Base-by-base conservation (phyloP, 148 eudicot species). In the Fallopia convolvulus region DNA sequence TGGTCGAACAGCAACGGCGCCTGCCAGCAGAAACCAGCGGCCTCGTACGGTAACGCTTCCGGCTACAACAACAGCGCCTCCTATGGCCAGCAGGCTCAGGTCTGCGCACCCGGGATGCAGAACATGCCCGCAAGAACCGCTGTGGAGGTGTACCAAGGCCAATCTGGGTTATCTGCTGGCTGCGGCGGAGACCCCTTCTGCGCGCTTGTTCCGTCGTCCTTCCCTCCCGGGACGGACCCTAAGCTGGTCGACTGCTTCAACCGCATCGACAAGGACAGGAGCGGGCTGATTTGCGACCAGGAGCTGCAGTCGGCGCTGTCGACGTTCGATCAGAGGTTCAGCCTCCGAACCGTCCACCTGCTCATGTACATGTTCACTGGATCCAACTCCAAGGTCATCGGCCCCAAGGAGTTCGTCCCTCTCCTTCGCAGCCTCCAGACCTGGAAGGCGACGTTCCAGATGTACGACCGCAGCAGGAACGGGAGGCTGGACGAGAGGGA, bases 321-420 rank as follows among this genome's bases (percentile, higher is more conserved):
- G 0, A 72, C 40, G 53, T 77, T 75, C 49, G 74, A 55, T 14
- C 83, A 81, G 14, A 63, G 23, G 63, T 81, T 81, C 70, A 58
- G 77, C 74, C 61, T 77, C 3, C 77, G 83, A 48, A 77, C 80
- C 23, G 83, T 81, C 3, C 83, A 74, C 44, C 83, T 81, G 33
- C 74, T 77, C 20, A 81, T 81, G 83, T 77, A 46, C 46, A 68
- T 56, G 73, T 81, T 81, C 66, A 81, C 83, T 8, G 74, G 70
- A 6, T 58, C 74, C 32, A 80, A 80, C 78, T 21, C 70, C n/a
- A 80, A 77, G 78, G 41, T 14, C 26, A 17, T 72, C 17, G 23
- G 56, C 0, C 61, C 23, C 6, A 74, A 74, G 77, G 77, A 79
- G 60, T 79, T 79, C n/a, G 40, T 47, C 36, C 70, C 66, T 18